Base-by-base conservation (phyloP, 2,329 filamentous ascomycete genomes). In the Penicillium sp. region DNA sequence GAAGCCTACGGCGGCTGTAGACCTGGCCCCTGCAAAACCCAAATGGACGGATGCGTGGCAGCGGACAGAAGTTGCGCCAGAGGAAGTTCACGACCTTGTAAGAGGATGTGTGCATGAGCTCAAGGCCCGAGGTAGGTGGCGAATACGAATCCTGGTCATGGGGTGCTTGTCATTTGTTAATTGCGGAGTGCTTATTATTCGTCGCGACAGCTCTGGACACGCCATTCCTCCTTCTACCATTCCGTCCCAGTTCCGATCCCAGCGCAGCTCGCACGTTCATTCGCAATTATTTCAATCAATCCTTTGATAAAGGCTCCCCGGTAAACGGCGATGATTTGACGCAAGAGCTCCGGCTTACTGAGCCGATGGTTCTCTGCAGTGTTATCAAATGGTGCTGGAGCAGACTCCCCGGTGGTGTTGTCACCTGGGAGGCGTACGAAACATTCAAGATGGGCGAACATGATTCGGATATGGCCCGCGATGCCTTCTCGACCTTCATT, bases 351-450 rank as follows among this genome's bases (percentile, higher is more conserved):
- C 88, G 91, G 55, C 84, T 99, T 75, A 89, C 88, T 22, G 92
- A 96, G 71, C 90, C 92, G 51, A 89, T 95, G 86, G 92, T 95
- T 49, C 81, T 99, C 46, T 91, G 90, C 57, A 93, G 91, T 62
- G 90, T 96, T 35, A 79, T 93, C 57, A 99, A 97, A 76, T 99
- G 93, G 93, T 97, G 92, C 71, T 99, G 93, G 93, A 91, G 89
- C 68, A 83, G 93, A 72, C 77, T 99, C 42, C 83, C 87, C 35
- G 89, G 90, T 51, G 93, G 93, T 64, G 84, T 99, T 12, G 91
- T 99, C 30, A 90, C 89, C 50, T 97, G 93, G 93, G 90, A 96
- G 64, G 89, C 89, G 35, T 99, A 99, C 66, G 91, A 97, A 68
- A 80, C 95, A 18, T 99, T 99, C 78, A 90, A 88, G 64, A 86